Evolutionary conservation across 768 basidiomycete species (phyloP).

Genomic region (Hypsizygus marmoreus): DNA sequence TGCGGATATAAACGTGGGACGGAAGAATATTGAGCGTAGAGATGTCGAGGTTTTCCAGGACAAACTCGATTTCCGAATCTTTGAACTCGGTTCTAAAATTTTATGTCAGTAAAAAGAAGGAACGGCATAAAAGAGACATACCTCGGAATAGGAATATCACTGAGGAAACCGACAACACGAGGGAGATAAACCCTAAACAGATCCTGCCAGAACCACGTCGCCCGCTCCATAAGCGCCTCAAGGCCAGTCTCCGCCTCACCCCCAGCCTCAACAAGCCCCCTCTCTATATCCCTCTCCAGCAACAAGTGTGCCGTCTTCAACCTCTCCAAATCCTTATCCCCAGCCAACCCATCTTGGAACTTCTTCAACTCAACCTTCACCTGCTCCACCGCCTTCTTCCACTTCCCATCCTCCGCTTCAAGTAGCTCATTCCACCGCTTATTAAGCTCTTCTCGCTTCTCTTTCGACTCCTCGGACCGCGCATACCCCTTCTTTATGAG

Average conservation of each 20-base stretch:
- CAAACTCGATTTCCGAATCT: slow-evolving; percentile 68
- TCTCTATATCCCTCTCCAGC: slow-evolving; percentile 51
- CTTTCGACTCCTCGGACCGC: slow-evolving; percentile 47
- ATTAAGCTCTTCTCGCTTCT: slow-evolving; percentile 45
- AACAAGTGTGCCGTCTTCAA: slow-evolving; percentile 49
- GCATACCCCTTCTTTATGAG: slow-evolving; percentile 55
- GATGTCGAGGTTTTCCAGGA: slow-evolving; percentile 73
- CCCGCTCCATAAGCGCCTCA: slow-evolving; percentile 58
- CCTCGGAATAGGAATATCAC: slow-evolving; percentile 73
- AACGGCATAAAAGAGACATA: slow-evolving; percentile 18
- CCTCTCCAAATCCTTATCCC: slow-evolving; percentile 51
- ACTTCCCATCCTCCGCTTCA: slow-evolving; percentile 49
- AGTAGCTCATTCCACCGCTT: slow-evolving; percentile 52
- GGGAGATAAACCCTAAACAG: slow-evolving; percentile 81
- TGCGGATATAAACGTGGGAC: slow-evolving; percentile 70
- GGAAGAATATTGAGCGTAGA: slow-evolving; percentile 68
- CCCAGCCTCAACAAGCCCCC: slow-evolving; percentile 35
- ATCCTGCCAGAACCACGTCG: slow-evolving; percentile 81
- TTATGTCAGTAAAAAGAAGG: slow-evolving; percentile 4
- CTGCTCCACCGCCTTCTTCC: slow-evolving; percentile 49
- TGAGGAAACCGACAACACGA: slow-evolving; percentile 49
- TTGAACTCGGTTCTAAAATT: slow-evolving; percentile 66
- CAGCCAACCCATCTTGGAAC: slow-evolving; percentile 46
- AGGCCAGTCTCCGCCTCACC: slow-evolving; percentile 42
- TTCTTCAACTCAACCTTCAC: slow-evolving; percentile 46